Conservation (phyloP, 352 stramenopile genomes). For the Thraustochytrium sp. region DNA sequence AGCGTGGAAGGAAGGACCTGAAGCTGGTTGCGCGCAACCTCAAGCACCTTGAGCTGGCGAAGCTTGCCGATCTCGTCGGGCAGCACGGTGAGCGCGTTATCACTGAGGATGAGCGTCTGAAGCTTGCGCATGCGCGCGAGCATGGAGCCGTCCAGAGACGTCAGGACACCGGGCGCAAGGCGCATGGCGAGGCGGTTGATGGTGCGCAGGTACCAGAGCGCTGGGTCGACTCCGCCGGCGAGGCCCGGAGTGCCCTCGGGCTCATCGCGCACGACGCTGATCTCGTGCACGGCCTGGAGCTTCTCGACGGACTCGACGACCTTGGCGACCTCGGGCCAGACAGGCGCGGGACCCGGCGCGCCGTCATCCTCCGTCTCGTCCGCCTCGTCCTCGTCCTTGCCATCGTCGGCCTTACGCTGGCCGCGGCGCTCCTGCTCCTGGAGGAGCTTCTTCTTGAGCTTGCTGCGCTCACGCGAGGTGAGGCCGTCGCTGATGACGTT, state of each 20-base stretch:
- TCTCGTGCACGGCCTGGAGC: constrained; percentile 33
- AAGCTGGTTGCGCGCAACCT: constrained; percentile 36
- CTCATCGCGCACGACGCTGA: not conserved
- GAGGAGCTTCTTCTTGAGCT: constrained; percentile 48
- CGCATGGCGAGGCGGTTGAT: constrained; percentile 40
- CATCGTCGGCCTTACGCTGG: not conserved
- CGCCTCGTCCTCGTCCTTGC: constrained; percentile 25
- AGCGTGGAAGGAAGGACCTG: not conserved
- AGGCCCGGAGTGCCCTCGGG: not conserved
- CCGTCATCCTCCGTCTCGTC: constrained; percentile 8
- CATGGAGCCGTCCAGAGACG: not conserved
- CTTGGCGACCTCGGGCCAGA: constrained; percentile 45
- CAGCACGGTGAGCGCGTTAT: constrained; percentile 32
- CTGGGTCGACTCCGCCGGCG: constrained; percentile 23
- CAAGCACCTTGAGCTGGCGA: not conserved
- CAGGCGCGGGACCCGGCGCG: not conserved
- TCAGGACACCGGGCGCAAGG: constrained; percentile 10
- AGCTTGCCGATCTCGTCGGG: constrained; percentile 38
- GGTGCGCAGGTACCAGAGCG: constrained; percentile 38
- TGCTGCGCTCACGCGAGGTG: constrained; percentile 45
- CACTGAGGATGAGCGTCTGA: constrained; percentile 36
- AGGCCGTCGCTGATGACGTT: constrained; percentile 42
- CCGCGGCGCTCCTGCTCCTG: constrained; percentile 31
- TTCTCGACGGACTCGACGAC: constrained; percentile 44
- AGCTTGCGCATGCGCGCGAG: constrained; percentile 43